These are phyloP conservation scores for Ramularia endophylla DNA, from an alignment of 2,329 filamentous ascomycete species.

Conservation along the genomic window DNA sequence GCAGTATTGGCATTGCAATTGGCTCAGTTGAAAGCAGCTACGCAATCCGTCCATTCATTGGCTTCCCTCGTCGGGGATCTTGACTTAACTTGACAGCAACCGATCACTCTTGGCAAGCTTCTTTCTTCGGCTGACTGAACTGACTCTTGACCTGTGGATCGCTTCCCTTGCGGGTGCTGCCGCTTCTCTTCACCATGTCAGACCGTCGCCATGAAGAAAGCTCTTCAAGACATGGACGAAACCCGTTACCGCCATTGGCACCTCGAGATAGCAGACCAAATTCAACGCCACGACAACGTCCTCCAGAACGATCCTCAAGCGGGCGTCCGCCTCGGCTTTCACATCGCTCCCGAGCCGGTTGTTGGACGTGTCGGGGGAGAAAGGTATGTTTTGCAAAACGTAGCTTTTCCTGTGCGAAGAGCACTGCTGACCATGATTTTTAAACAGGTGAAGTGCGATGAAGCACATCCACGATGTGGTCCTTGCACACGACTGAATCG, in stretches of 20 bases:
- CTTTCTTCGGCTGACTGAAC: too few species aligned
- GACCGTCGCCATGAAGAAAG: constrained; percentile 10
- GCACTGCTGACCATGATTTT: background rate
- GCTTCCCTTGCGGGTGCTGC: constrained; percentile 4
- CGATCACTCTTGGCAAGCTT: too few species aligned
- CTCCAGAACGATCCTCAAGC: constrained; percentile 17
- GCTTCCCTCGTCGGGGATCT: constrained; percentile 13
- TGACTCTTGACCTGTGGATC: constrained; percentile 6
- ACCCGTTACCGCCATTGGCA: constrained; percentile 29
- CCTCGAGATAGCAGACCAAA: constrained; percentile 20
- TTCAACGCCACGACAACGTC: constrained; percentile 31
- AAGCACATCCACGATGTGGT: constrained; percentile 35
- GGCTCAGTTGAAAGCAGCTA: constrained; percentile 5
- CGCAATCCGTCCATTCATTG: constrained; percentile 7
- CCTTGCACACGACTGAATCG: constrained; percentile 53
- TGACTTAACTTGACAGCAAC: background rate
- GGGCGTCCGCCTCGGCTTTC: constrained; percentile 39
- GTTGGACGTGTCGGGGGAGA: constrained; percentile 39
- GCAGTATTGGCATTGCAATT: background rate
- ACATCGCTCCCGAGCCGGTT: constrained; percentile 49
- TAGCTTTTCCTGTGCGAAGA: background rate
- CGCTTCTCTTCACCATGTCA: constrained; percentile 15
- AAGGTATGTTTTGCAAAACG: constrained; percentile 21
- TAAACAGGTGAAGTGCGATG: constrained; percentile 51
- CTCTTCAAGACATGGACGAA: constrained; percentile 20